phyloP scores from a whole-genome alignment of 202 grass and related monocot species.

The Alloteropsis angusta region DNA sequence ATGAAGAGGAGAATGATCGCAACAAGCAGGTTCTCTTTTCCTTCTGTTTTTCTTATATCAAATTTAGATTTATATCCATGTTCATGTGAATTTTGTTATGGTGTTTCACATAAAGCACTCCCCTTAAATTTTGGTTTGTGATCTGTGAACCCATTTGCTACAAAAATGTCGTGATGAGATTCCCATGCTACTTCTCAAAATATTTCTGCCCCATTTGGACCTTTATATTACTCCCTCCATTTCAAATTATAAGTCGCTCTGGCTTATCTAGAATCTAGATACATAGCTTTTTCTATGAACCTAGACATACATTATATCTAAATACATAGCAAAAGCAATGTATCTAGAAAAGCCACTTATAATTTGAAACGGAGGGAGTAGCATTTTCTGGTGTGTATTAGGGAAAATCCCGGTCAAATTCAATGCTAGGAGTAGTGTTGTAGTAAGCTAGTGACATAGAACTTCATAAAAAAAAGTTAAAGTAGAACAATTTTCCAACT shows the following conservation, averaged over 20 bases:
- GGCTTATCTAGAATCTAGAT: too few relatives aligned
- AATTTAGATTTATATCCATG: conserved; percentile 1
- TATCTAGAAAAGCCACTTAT: too few relatives aligned
- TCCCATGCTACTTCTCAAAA: not conserved
- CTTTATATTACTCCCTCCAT: too few relatives aligned
- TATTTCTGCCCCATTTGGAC: not conserved
- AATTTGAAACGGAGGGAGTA: not conserved
- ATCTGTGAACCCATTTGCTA: not conserved
- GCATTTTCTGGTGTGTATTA: not conserved
- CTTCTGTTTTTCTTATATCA: not conserved
- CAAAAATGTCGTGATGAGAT: not conserved
- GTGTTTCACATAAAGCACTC: not conserved
- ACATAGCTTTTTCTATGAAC: too few relatives aligned
- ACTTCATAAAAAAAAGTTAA: not conserved
- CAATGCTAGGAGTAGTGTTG: not conserved
- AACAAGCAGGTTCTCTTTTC: conserved; percentile 54
- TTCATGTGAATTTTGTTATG: not conserved
- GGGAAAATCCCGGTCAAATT: not conserved
- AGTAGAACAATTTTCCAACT: not conserved
- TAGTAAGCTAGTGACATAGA: not conserved
- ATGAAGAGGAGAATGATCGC: conserved; percentile 61
- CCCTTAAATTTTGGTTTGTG: not conserved
- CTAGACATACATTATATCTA: too few relatives aligned
- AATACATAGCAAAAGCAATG: too few relatives aligned
- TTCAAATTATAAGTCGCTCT: too few relatives aligned